Evolutionary conservation across 257 asterid genomes (phyloP).

Genomic region (Cruciata laevipes): DNA sequence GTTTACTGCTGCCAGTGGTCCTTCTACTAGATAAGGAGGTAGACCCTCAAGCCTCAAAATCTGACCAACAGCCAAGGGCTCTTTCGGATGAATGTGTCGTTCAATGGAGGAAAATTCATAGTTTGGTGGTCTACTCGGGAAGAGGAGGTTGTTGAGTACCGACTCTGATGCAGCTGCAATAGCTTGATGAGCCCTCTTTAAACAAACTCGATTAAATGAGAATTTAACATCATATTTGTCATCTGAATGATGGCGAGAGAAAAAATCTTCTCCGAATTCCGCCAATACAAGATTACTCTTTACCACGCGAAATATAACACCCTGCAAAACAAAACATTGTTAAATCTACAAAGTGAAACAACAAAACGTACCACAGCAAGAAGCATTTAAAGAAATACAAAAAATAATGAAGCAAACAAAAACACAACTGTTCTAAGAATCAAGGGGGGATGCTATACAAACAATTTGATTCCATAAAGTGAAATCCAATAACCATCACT

Average conservation of each 20-base stretch:
- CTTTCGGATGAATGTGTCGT: background rate
- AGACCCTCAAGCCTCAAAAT: conserved; percentile 20
- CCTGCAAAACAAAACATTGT: background rate
- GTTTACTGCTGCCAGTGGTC: conserved; percentile 6
- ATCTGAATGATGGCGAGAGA: conserved; percentile 6
- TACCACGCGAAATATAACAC: conserved; percentile 18
- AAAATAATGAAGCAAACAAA: background rate
- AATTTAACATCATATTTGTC: conserved; percentile 17
- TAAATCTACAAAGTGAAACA: background rate
- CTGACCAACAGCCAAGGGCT: conserved; percentile 3
- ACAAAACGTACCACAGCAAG: background rate
- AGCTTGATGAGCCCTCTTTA: conserved; percentile 22
- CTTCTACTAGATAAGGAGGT: conserved; percentile 25
- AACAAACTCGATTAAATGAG: conserved; percentile 24
- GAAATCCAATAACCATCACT: background rate
- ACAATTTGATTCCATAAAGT: background rate
- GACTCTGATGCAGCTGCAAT: conserved; percentile 10
- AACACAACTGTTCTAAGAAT: too few relatives aligned
- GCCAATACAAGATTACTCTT: conserved; percentile 17
- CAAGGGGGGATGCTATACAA: too few relatives aligned
- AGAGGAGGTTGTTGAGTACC: conserved; percentile 12
- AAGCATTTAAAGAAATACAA: background rate
- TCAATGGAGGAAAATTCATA: background rate
- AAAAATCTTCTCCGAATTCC: conserved; percentile 17
- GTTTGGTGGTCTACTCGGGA: conserved; percentile 11